phyloP scores from a whole-genome alignment of 441 rosid species.

The Gossypium schwendimanii region DNA sequence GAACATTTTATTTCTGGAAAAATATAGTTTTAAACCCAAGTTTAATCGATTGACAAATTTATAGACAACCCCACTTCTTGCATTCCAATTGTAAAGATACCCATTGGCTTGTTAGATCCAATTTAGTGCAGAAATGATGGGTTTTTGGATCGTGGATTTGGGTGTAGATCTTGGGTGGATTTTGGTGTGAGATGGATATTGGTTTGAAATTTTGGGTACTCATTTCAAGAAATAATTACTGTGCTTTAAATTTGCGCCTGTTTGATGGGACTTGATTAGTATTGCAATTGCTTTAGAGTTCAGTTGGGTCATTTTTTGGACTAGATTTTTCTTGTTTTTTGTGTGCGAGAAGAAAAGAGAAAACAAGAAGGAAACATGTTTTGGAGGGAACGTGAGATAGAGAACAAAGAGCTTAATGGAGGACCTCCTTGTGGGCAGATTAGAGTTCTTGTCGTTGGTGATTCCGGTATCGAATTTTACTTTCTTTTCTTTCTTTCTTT shows the following conservation, averaged over 20 bases:
- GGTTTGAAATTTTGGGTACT: constrained; percentile 6
- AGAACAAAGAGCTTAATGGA: constrained; percentile 59
- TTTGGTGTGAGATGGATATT: constrained; percentile 18
- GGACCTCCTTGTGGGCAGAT: constrained; percentile 90
- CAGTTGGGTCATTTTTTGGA: neutral
- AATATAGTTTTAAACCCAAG: neutral
- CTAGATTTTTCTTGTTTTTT: neutral
- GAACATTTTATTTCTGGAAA: neutral
- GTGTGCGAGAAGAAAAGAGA: neutral
- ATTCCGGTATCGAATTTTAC: constrained; percentile 55
- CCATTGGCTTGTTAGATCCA: constrained; percentile 17
- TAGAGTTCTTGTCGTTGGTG: constrained; percentile 95
- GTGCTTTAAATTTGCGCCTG: constrained; percentile 14
- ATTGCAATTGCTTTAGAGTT: neutral
- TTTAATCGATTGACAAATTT: neutral
- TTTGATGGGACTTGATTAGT: constrained; percentile 28
- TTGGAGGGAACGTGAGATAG: constrained; percentile 92
- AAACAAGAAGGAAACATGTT: constrained; percentile 42
- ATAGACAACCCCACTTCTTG: neutral
- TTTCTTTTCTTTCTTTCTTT: neutral
- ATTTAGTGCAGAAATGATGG: constrained; percentile 1
- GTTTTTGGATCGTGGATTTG: constrained; percentile 8
- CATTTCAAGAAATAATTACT: neutral
- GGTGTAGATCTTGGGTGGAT: constrained; percentile 24
- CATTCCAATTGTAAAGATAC: neutral